These are phyloP conservation scores for Lasiodiplodia citricola DNA, from an alignment of 2,329 filamentous ascomycete species.

Conservation along the genomic window DNA sequence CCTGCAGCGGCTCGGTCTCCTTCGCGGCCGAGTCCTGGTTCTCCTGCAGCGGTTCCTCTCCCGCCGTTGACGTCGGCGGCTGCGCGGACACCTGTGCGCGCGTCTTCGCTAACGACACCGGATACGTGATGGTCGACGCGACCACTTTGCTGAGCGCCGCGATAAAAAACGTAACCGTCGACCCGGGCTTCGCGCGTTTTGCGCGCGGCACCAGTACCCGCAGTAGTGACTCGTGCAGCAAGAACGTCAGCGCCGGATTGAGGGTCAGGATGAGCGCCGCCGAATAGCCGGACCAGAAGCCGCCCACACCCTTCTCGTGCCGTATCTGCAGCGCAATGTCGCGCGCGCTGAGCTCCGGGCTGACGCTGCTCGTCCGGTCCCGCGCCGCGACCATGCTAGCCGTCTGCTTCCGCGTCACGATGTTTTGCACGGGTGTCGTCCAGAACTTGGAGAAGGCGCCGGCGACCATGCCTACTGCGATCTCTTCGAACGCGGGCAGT, in stretches of 20 bases:
- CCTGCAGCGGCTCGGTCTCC: constrained; percentile 29
- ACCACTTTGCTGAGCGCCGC: constrained; percentile 80
- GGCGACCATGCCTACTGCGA: constrained; percentile 74
- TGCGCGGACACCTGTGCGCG: constrained; percentile 68
- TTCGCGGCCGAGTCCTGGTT: constrained; percentile 27
- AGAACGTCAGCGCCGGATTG: constrained; percentile 86
- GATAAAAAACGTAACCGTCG: constrained; percentile 65
- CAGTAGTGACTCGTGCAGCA: constrained; percentile 76
- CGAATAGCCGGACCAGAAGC: constrained; percentile 89
- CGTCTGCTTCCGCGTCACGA: constrained; percentile 83
- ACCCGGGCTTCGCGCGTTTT: constrained; percentile 58
- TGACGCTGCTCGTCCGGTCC: constrained; percentile 39
- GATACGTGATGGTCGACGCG: constrained; percentile 80
- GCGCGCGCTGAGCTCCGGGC: constrained; percentile 45
- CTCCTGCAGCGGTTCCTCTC: background rate
- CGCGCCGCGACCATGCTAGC: constrained; percentile 57
- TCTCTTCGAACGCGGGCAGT: constrained; percentile 72
- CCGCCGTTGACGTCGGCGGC: constrained; percentile 30
- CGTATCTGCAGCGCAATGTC: constrained; percentile 70
- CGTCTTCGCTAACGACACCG: constrained; percentile 84
- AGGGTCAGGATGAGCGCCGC: constrained; percentile 79
- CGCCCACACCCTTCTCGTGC: constrained; percentile 71
- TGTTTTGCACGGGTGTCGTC: constrained; percentile 80
- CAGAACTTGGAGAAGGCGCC: constrained; percentile 76
- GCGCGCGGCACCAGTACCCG: constrained; percentile 61